A percentile compares a stretch with the other conserved stretches of the same genome.
Evolutionary conservation across 1,284 basidiomycete species (phyloP).

Genomic region (Inonotus hispidus): DNA sequence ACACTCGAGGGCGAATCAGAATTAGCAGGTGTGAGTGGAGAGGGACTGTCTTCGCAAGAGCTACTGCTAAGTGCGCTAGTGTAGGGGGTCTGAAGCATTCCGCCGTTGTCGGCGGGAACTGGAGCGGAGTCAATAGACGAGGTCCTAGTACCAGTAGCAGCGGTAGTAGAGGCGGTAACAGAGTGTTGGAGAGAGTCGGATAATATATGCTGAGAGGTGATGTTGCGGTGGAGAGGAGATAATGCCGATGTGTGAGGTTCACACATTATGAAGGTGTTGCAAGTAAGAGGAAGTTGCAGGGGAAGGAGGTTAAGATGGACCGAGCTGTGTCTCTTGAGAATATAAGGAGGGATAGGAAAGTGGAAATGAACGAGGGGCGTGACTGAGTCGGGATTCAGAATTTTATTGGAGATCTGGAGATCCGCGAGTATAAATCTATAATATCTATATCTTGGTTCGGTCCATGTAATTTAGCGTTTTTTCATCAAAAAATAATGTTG

Average conservation of each 20-base stretch:
- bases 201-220: not conserved
- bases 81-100: conserved; percentile 3
- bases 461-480: conserved; percentile 12
- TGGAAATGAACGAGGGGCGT: not conserved
- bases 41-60: conserved; percentile 5
- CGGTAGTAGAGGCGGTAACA: conserved; percentile 14
- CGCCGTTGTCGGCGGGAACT: conserved; percentile 1
- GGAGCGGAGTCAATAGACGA: conserved; percentile 6
- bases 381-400: conserved; percentile 8
- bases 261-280: conserved; percentile 1
- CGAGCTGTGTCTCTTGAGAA: conserved; percentile 6
- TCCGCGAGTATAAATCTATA: not conserved
- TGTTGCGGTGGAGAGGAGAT: not conserved
- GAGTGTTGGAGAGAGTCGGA: conserved; percentile 6
- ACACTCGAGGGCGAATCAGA: not conserved
- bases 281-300: not conserved
- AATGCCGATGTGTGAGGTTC: not conserved
- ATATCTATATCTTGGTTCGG: not conserved
- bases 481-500: conserved; percentile 8
- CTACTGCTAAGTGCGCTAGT: not conserved
- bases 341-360: not conserved
- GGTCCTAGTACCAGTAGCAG: conserved; percentile 18
- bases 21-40: conserved; percentile 3
- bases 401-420: not conserved
- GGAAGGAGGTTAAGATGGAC: conserved; percentile 13